Percentiles rank a stretch among this genome's conserved stretches.
phyloP scores from a whole-genome alignment of 345 rosid genomes.

The Camelina neglecta region DNA sequence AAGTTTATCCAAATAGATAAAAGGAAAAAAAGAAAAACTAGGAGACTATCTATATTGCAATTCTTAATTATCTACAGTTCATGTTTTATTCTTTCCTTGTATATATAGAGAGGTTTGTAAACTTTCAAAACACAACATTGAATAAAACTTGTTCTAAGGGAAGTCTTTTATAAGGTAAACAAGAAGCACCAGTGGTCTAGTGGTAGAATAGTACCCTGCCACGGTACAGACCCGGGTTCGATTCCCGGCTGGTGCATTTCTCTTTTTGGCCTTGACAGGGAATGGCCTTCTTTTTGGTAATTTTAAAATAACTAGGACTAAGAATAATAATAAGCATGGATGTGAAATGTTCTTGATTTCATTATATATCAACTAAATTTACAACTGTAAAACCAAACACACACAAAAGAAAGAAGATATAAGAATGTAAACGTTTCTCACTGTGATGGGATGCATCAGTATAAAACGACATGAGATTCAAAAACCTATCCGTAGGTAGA shows the following conservation, averaged over 20 bases:
- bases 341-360: conserved; percentile 10
- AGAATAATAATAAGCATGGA: not conserved
- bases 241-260: conserved; percentile 72
- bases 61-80: conserved; percentile 17
- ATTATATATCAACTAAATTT: conserved; percentile 31
- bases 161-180: no score
- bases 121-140: not conserved
- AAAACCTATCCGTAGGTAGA: conserved; percentile 19
- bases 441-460: conserved; percentile 42
- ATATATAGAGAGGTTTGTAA: conserved; percentile 21
- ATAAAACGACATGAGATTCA: conserved; percentile 33
- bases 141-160: not conserved
- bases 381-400: conserved; percentile 12
- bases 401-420: conserved; percentile 1
- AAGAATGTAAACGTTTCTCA: conserved; percentile 17
- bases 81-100: conserved; percentile 7
- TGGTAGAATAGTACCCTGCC: conserved; percentile 76
- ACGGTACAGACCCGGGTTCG: conserved; percentile 89
- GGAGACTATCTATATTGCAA: not conserved
- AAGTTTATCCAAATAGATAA: conserved; percentile 10
- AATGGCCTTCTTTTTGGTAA: not conserved
- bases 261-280: not conserved
- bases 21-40: not conserved
- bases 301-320: not conserved
- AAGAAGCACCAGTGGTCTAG: conserved; percentile 52